Evolutionary conservation across 345 rosid species (phyloP).

Genomic region (Camelina sativa): DNA sequence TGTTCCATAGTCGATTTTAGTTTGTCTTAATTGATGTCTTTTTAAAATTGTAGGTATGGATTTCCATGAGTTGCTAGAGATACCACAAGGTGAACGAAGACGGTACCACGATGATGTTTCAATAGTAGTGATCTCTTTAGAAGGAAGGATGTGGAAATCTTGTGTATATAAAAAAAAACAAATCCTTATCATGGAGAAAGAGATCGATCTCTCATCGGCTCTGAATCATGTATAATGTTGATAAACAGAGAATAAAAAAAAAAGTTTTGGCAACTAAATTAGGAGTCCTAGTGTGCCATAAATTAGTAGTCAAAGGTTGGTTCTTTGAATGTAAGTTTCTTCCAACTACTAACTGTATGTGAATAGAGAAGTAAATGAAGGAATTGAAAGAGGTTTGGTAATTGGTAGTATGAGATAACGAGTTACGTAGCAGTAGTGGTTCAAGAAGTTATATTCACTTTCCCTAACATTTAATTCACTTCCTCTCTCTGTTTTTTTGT

Average conservation of each 20-base stretch:
- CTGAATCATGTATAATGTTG: conserved; percentile 32
- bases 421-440: conserved; percentile 18
- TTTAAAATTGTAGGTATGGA: conserved; percentile 72
- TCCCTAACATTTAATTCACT: conserved; percentile 30
- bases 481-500: neutral
- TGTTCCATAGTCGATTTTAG: neutral
- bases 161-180: conserved; percentile 57
- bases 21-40: neutral
- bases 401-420: conserved; percentile 26
- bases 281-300: conserved; percentile 3
- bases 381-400: conserved; percentile 36
- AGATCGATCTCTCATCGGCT: neutral
- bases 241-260: conserved; percentile 13
- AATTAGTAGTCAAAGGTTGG: conserved; percentile 32
- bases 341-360: conserved; percentile 40
- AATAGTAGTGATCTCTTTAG: conserved; percentile 83
- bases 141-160: conserved; percentile 97
- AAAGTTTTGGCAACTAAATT: conserved; percentile 25
- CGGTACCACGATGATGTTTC: conserved; percentile 95
- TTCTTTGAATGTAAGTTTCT: conserved; percentile 27
- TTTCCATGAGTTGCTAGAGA: conserved; percentile 81
- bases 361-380: conserved; percentile 41
- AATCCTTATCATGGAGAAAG: conserved; percentile 4
- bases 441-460: conserved; percentile 33
- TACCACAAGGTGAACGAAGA: conserved; percentile 92